Conservation (phyloP, 768 basidiomycete species). For the Amylocystis lapponica region DNA sequence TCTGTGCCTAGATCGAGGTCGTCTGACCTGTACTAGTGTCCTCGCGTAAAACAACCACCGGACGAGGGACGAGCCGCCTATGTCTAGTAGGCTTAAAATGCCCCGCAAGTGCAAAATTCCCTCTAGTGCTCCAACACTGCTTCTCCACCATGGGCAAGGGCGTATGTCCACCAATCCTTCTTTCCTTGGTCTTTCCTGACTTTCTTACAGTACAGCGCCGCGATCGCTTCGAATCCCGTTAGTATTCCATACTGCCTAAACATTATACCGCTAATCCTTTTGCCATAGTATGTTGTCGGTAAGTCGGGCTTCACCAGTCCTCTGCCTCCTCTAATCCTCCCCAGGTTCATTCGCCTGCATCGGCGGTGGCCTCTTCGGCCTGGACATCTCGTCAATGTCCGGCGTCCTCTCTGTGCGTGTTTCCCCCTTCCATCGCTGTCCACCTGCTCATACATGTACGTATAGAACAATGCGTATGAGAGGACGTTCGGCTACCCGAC, state of each 20-base stretch:
- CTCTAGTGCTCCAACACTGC: too few species aligned
- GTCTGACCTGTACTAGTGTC: too few species aligned
- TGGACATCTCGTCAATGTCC: constrained; percentile 83
- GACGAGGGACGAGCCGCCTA: too few species aligned
- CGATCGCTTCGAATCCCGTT: constrained; percentile 57
- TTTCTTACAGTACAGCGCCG: constrained; percentile 40
- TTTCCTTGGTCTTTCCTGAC: background rate
- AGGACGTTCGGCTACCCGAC: constrained; percentile 34
- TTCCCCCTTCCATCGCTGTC: background rate
- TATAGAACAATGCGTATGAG: constrained; percentile 29
- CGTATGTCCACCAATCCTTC: constrained; percentile 10
- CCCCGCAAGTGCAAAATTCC: too few species aligned
- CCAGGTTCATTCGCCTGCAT: constrained; percentile 70
- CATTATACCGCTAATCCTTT: background rate
- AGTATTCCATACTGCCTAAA: constrained; percentile 6
- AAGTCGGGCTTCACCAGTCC: background rate
- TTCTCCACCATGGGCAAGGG: constrained; percentile 26
- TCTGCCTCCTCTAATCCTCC: background rate
- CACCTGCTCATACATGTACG: background rate
- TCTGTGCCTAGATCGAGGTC: too few species aligned
- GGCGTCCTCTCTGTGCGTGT: constrained; percentile 54
- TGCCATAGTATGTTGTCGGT: constrained; percentile 57
- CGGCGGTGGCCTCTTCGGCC: constrained; percentile 71
- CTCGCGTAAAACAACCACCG: too few species aligned
- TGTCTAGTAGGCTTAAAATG: too few species aligned